A percentile compares a stretch with the other conserved stretches of the same genome.
phyloP scores from a whole-genome alignment of 2,329 filamentous ascomycete genomes.

The Aspergillus fischeri region DNA sequence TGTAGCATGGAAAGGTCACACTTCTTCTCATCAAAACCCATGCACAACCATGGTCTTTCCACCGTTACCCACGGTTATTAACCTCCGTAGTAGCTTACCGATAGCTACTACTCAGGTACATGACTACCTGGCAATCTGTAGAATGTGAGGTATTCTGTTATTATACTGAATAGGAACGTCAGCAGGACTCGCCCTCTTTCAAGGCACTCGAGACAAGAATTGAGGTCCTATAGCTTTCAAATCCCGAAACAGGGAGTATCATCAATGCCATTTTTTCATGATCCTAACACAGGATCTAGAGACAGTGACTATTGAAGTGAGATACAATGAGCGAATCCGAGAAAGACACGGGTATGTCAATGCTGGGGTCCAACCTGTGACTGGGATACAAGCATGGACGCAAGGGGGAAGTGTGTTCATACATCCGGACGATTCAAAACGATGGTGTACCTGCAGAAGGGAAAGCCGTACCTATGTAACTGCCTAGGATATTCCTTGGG shows the following conservation, averaged over 20 bases:
- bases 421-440: not conserved
- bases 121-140: no score
- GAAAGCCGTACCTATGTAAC: not conserved
- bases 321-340: not conserved
- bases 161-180: no score
- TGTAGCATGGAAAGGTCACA: no score
- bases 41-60: no score
- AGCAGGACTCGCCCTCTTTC: no score
- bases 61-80: no score
- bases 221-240: not conserved
- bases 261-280: not conserved
- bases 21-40: no score
- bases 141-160: no score
- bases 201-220: no score
- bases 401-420: not conserved
- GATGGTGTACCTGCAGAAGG: not conserved
- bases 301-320: not conserved
- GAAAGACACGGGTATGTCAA: not conserved
- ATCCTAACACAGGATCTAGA: not conserved
- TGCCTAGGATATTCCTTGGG: not conserved
- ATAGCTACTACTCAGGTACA: no score
- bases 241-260: no score
- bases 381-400: not conserved
- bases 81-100: no score
- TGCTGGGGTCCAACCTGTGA: not conserved